Percentiles rank a stretch among this genome's conserved stretches.
These are phyloP conservation scores for Podaxis sp. DNA, from an alignment of 768 basidiomycete species.

Conservation along the genomic window DNA sequence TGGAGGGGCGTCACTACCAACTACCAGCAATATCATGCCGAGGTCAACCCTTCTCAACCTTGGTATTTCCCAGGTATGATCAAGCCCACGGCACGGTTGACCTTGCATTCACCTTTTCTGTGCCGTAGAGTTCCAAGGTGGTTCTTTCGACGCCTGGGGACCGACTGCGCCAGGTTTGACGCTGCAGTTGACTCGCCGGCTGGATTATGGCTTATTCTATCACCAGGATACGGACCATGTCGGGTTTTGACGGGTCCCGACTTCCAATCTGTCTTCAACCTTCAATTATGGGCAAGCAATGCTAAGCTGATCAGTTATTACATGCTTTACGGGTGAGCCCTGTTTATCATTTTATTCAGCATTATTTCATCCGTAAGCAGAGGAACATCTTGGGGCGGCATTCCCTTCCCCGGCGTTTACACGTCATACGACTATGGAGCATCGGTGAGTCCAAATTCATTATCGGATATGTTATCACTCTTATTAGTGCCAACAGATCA, in stretches of 20 bases:
- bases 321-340: conserved; percentile 71
- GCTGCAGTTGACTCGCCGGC: neutral
- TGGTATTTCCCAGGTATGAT: conserved; percentile 64
- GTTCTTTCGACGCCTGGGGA: conserved; percentile 81
- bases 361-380: conserved; percentile 27
- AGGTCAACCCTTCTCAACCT: conserved; percentile 49
- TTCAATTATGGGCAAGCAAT: conserved; percentile 75
- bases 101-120: neutral
- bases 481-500: conserved; percentile 31
- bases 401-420: conserved; percentile 76
- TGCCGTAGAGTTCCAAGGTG: conserved; percentile 57
- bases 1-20: conserved; percentile 65
- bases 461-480: neutral
- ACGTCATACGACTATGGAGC: conserved; percentile 83
- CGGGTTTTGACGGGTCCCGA: conserved; percentile 62
- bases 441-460: conserved; percentile 28
- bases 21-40: conserved; percentile 61
- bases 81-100: neutral
- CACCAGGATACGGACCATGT: conserved; percentile 59
- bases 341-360: neutral
- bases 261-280: conserved; percentile 78
- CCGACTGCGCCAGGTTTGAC: conserved; percentile 57
- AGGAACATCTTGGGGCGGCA: conserved; percentile 81
- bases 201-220: neutral
- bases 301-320: conserved; percentile 82